Evolutionary conservation across 306 rosid genomes (phyloP), one percentile per base, ranked within the genome.

Genomic region (Lablab purpureus): DNA sequence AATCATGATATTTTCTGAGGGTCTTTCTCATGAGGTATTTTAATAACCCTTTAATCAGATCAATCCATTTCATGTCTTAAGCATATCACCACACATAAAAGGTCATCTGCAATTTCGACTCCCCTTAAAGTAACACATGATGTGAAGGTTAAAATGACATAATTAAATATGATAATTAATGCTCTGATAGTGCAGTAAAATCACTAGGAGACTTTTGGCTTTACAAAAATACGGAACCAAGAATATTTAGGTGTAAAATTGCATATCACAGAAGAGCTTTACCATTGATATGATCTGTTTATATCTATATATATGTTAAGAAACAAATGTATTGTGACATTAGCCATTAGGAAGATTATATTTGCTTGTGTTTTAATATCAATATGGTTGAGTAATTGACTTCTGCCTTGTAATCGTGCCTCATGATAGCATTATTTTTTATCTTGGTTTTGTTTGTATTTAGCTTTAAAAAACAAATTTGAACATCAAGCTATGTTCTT

Each of bases 281-380:
- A 52, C 45, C 7, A 19, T 10, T 21, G 6, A 21, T 60, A 47
- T 30, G 27, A 5, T 30, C 12, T 54, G 7, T 3, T 67, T 49
- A 11, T 11, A 12, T 12, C 10, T 55, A 28, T 28, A 10, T 22
- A 27, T 47, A 9, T 23, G 23, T 59, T 70, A 3, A 17, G 34
- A 60, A 47, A 21, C 55, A 59, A 37, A 37, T 37, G 11, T n/a
- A 8, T 55, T 37, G 37, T 75, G 67, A 13, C 23, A 28, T 28
- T 41, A 28, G 47, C 78, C 23, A 14, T 7, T 17, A n/a, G 43
- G 50, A 68, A 59, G 32, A 37, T 12, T 68, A 47, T 45, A 18
- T 18, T 7, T 11, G 22, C 46, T 58, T 81, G 64, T 67, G 58
- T 76, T 28, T 47, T 45, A 58, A 68, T 47, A 22, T 68, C 22